Evolutionary conservation across 129 eudicot species (phyloP).

Genomic region (Flaveria ramosissima): DNA sequence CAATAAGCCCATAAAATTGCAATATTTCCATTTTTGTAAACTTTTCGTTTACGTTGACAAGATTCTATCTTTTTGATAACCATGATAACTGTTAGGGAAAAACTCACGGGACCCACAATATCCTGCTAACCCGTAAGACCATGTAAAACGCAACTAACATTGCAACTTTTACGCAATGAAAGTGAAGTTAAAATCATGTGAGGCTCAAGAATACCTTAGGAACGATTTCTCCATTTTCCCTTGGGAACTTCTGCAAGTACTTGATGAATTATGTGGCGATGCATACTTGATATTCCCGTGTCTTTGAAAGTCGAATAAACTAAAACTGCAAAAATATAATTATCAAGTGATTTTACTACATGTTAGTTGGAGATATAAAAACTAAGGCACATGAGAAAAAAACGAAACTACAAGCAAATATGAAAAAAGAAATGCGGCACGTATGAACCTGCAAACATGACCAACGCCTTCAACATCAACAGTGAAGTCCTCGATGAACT

Average conservation of each 20-base stretch:
- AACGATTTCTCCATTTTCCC: conserved; percentile 98
- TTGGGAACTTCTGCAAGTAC: conserved; percentile 71
- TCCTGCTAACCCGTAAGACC: not conserved
- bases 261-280: conserved; percentile 62
- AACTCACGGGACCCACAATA: too few species aligned
- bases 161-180: not conserved
- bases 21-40: not conserved
- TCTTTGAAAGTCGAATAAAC: conserved; percentile 4
- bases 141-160: not conserved
- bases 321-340: conserved; percentile 11
- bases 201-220: conserved; percentile 50
- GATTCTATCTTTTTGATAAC: not conserved
- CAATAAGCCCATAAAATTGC: not conserved
- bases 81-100: not conserved
- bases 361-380: not conserved
- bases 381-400: not conserved
- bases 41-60: conserved; percentile 6
- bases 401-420: not conserved
- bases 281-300: conserved; percentile 48
- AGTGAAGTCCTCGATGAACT: conserved; percentile 10
- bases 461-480: conserved; percentile 12
- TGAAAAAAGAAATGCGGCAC: not conserved
- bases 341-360: not conserved
- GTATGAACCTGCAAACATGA: conserved; percentile 15
- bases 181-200: not conserved